Evolutionary conservation across 495 filamentous ascomycete genomes (phyloP).

Genomic region (Evernia prunastri): DNA sequence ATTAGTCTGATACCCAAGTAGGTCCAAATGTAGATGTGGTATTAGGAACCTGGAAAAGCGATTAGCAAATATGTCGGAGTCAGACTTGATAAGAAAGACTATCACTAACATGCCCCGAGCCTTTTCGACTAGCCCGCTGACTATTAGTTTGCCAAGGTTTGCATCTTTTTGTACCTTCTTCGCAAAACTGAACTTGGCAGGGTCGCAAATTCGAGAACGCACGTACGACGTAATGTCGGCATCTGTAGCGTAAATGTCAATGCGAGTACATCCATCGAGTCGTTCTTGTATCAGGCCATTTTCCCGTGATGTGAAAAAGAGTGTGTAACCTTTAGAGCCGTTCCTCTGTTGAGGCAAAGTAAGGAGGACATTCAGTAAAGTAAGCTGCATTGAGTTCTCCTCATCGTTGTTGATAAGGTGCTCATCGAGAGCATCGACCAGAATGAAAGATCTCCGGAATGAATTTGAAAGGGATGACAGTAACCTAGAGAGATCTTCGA

Average conservation of each 20-base stretch:
- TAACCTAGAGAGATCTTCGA: constrained; percentile 24
- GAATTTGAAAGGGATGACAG: constrained; percentile 23
- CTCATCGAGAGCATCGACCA: constrained; percentile 46
- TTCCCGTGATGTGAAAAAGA: constrained; percentile 22
- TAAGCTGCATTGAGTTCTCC: constrained; percentile 9
- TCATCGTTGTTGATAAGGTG: constrained; percentile 29
- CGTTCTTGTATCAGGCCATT: neutral
- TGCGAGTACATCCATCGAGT: neutral
- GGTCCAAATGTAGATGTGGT: constrained; percentile 36
- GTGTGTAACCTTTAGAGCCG: neutral
- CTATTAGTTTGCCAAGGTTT: constrained; percentile 26
- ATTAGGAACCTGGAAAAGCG: constrained; percentile 36
- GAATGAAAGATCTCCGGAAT: constrained; percentile 33
- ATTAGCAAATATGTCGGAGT: constrained; percentile 8
- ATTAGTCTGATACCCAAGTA: constrained; percentile 34
- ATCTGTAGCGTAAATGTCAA: neutral
- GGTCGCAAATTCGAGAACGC: constrained; percentile 26
- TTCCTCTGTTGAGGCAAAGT: constrained; percentile 26
- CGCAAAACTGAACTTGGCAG: constrained; percentile 31
- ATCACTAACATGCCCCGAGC: constrained; percentile 28
- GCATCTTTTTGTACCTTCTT: constrained; percentile 24
- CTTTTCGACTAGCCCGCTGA: constrained; percentile 24
- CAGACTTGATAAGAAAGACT: constrained; percentile 16
- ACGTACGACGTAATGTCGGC: constrained; percentile 5
- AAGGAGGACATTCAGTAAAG: constrained; percentile 32